phyloP scores from a whole-genome alignment of 331 rosid genomes.

The Rhamnella rubrinervis region DNA sequence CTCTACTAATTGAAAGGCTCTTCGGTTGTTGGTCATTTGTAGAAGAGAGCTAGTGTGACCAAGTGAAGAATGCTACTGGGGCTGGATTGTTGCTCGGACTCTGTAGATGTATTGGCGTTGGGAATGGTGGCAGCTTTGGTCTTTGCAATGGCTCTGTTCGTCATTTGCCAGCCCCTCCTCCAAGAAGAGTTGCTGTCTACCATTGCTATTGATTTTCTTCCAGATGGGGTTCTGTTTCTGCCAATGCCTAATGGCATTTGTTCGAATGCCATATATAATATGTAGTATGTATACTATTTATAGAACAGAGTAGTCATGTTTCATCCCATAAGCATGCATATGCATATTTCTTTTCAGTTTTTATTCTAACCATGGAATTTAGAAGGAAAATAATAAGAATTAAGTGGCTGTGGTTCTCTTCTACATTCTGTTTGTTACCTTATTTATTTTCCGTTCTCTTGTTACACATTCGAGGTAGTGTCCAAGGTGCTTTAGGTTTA shows the following conservation, averaged over 20 bases:
- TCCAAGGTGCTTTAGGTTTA: no score
- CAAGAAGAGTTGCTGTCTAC: constrained; percentile 31
- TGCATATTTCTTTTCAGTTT: no score
- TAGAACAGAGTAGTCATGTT: no score
- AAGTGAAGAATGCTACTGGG: constrained; percentile 12
- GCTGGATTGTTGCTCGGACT: constrained; percentile 5
- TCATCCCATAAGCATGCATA: no score
- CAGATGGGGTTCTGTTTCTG: not conserved
- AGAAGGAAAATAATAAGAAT: no score
- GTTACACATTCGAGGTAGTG: no score
- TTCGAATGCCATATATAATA: no score
- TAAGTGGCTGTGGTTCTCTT: no score
- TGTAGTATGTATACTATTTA: no score
- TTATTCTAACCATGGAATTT: no score
- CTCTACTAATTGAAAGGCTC: not conserved
- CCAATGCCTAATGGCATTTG: not conserved
- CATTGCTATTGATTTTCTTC: constrained; percentile 25
- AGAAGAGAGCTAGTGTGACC: not conserved
- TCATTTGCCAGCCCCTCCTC: constrained; percentile 31
- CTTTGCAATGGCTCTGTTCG: constrained; percentile 39
- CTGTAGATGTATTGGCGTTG: constrained; percentile 10
- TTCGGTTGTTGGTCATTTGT: not conserved
- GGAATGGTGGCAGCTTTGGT: constrained; percentile 33
- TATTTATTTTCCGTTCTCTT: no score
- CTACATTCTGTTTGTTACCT: no score